These are phyloP conservation scores for Neopestalotiopsis clavispora DNA, from an alignment of 2,329 filamentous ascomycete genomes.

Conservation along the genomic window DNA sequence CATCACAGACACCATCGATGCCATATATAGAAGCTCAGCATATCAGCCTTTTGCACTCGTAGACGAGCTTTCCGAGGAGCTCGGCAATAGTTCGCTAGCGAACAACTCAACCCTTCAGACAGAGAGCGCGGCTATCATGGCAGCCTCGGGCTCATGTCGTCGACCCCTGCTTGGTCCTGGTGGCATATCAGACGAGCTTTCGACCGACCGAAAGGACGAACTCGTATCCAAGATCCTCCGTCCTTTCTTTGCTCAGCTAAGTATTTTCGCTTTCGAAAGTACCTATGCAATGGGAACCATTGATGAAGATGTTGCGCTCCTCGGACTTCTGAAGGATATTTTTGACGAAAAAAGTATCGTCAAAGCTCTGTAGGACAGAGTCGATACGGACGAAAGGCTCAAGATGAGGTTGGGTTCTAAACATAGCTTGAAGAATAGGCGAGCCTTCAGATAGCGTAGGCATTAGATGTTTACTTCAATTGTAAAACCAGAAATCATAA, in stretches of 20 bases:
- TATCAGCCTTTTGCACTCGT: conserved; percentile 77
- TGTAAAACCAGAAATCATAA: neutral
- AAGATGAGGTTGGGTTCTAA: neutral
- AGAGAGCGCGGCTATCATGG: conserved; percentile 21
- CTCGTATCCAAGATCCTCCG: conserved; percentile 78
- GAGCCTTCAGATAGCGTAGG: neutral
- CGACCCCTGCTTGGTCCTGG: conserved; percentile 56
- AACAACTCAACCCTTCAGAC: conserved; percentile 30
- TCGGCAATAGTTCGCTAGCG: conserved; percentile 46
- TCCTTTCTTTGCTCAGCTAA: conserved; percentile 90
- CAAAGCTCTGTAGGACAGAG: conserved; percentile 53
- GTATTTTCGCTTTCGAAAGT: conserved; percentile 91
- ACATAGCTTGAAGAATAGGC: neutral
- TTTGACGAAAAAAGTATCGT: conserved; percentile 79
- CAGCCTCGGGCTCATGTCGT: conserved; percentile 31
- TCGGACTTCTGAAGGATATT: conserved; percentile 71
- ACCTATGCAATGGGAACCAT: conserved; percentile 82
- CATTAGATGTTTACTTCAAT: neutral
- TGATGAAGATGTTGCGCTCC: conserved; percentile 68
- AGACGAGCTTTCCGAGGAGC: conserved; percentile 81
- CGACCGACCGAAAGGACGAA: conserved; percentile 66
- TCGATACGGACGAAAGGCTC: neutral
- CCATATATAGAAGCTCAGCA: conserved; percentile 78
- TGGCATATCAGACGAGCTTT: conserved; percentile 60
- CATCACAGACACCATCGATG: conserved; percentile 94